Evolutionary conservation across 2,329 filamentous ascomycete species (phyloP).

Genomic region (Aureobasidium sp.): DNA sequence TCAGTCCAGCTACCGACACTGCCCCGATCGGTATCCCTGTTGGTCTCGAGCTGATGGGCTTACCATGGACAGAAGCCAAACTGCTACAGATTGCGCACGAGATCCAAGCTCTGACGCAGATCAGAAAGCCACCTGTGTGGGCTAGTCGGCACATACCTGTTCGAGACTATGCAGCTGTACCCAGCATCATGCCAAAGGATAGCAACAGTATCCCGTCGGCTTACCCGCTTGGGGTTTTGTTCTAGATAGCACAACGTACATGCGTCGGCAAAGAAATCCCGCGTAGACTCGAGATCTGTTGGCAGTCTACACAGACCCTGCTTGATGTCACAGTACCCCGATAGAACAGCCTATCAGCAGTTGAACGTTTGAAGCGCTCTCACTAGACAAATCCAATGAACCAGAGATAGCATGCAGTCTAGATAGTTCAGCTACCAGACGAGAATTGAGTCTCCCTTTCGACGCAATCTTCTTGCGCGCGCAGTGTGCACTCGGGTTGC

Average conservation of each 20-base stretch:
- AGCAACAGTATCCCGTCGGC: constrained; percentile 31
- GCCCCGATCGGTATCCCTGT: constrained; percentile 52
- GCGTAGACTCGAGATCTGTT: not conserved
- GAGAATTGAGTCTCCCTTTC: not conserved
- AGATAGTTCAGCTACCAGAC: not conserved
- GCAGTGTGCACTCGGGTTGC: not conserved
- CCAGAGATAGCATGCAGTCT: not conserved
- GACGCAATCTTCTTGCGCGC: not conserved
- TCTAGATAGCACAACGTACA: constrained; percentile 5
- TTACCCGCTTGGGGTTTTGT: constrained; percentile 40
- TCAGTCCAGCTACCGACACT: constrained; percentile 39
- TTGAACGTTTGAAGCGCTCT: not conserved
- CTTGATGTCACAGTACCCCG: not conserved
- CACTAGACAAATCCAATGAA: not conserved
- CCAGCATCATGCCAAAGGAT: constrained; percentile 35
- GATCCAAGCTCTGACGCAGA: constrained; percentile 39
- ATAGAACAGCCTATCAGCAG: not conserved
- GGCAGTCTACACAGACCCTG: not conserved
- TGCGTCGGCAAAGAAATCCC: not conserved
- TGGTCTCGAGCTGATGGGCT: constrained; percentile 55
- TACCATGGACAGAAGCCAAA: constrained; percentile 46
- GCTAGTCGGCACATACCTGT: constrained; percentile 33
- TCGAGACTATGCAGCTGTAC: constrained; percentile 33
- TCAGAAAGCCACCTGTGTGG: constrained; percentile 41
- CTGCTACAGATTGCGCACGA: constrained; percentile 46